Evolutionary conservation across 371 early-diverging fungal species (phyloP), one percentile per base, ranked within the genome.

Genomic region (Rhizomucor miehei): DNA sequence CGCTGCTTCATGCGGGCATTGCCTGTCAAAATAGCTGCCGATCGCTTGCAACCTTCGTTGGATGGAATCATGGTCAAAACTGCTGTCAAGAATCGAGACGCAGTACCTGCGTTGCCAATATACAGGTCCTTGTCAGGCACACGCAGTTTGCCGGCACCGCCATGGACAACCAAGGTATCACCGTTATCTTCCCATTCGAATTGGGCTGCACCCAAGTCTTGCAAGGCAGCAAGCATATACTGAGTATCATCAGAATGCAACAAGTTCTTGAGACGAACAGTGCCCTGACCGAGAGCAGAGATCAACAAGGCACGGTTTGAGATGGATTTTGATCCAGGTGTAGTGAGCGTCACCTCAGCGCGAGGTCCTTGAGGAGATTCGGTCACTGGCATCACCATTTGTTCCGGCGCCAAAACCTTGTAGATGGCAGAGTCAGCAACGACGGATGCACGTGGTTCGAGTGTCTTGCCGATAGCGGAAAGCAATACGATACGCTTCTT

Each of bases 91-190:
- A 98, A 98, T 43, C 98, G 89, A 4, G 96, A 87, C 1, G 99
- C 99, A 3, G 99, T 98, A 45, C 99, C 99, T 2, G 99, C 99
- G 64, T 98, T 98, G 46, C 98, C 97, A 39, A 98, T 73, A 71
- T 93, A 98, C 36, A 98, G 67, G 56, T 92, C 94, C 17, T 69
- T 69, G 51, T 72, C 79, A 17, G 97, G 92, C 5, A 88, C 84
- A n/a, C 74, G 71, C 57, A 97, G 71, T 53, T 74, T 73, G 11
- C 93, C 93, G 8, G 87, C 87, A 20, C 78, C 77, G 46, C 98
- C 98, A 3, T 74, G 75, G 4, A 98, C 88, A 2, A 95, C 87
- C 16, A 98, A 73, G 1, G 91, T 90, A 43, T 92, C 89, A 24
- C 97, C 97, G 60, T 89, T 84, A 63, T 98, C 89, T 67, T 95